Base-by-base conservation (phyloP, 2,329 filamentous ascomycete genomes). In the Sporothrix phasma region DNA sequence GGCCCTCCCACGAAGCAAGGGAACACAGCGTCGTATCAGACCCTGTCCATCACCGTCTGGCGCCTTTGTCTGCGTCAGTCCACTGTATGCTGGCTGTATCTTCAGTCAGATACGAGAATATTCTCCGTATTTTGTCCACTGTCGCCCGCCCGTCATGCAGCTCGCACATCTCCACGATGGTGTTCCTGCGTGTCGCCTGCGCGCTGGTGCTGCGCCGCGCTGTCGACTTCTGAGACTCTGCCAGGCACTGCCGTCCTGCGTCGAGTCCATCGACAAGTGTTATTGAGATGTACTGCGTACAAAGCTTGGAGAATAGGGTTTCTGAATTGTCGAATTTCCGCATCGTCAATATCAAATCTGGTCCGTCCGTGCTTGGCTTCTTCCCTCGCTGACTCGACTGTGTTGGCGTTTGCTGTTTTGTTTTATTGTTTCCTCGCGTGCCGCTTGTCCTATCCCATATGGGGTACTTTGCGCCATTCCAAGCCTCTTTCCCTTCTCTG, bases 201-300 rank as follows among this genome's bases (percentile, higher is more conserved):
- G 56, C 45, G 39, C 24, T 46, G 37, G 39, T 19, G 24, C 39
- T 43, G 37, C 56, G 43, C 58, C 58, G 43, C 43, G 26, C 26
- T 45, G 56, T 34, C 56, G 56, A 60, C 41, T 46, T 60, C 39
- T 46, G 56, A 60, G 56, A 60, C 58, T 47, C 41, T 45, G 58
- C n/a, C 58, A 47, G 43, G 58, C n/a, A 61, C 58, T 37, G 56
- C 56, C 56, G 56, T 46, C 39, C 24, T 45, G 56, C 56, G 56
- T 59, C 56, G n/a, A 59, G 56, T 31, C 24, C 19, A 45, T 29
- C 17, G 54, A 59, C 34, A 37, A 37, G 34, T 37, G 34, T 13
- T 11, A 13, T 37, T 37, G 11, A 39, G 19, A 39, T n/a, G 39
- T 15, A 51, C 31, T n/a, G 34, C 29, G 34, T 8, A 15, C 34